Percentiles rank a stretch among this genome's conserved stretches.
phyloP scores from a whole-genome alignment of 2,329 filamentous ascomycete species.

The Fusarium sp. region DNA sequence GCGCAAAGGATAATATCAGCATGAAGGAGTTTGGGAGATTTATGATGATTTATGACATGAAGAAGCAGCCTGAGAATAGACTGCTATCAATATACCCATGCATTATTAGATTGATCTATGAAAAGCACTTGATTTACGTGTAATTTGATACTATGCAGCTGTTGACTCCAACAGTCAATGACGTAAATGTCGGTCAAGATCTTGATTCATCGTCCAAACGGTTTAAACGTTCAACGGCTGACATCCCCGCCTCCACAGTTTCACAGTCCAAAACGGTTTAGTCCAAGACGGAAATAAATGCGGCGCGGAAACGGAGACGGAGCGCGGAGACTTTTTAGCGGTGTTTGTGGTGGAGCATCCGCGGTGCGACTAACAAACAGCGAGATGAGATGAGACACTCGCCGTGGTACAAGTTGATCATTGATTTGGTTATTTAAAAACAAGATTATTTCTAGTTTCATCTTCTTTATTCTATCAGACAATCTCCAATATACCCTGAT shows the following conservation, averaged over 20 bases:
- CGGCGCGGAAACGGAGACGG: constrained; percentile 21
- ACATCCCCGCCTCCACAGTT: background rate
- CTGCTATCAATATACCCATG: constrained; percentile 7
- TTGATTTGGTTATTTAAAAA: background rate
- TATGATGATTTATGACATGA: background rate
- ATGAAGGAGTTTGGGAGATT: background rate
- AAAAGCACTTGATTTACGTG: background rate
- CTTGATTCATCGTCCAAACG: too few relatives aligned
- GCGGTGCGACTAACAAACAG: background rate
- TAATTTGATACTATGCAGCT: too few relatives aligned
- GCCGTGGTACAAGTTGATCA: background rate
- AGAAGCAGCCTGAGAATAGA: background rate
- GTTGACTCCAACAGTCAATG: too few relatives aligned
- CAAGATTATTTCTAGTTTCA: accelerated
- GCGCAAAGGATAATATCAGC: constrained; percentile 12
- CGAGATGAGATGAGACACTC: background rate
- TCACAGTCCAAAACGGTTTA: background rate
- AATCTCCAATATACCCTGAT: accelerated
- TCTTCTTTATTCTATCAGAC: accelerated
- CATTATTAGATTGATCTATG: background rate
- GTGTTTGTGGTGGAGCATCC: background rate
- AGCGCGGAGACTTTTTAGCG: constrained; percentile 15
- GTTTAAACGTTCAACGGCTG: background rate
- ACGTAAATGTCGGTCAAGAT: background rate
- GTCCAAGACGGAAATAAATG: background rate